Conservation (phyloP, 129 eudicot genomes). For the Flaveria sonorensis region DNA sequence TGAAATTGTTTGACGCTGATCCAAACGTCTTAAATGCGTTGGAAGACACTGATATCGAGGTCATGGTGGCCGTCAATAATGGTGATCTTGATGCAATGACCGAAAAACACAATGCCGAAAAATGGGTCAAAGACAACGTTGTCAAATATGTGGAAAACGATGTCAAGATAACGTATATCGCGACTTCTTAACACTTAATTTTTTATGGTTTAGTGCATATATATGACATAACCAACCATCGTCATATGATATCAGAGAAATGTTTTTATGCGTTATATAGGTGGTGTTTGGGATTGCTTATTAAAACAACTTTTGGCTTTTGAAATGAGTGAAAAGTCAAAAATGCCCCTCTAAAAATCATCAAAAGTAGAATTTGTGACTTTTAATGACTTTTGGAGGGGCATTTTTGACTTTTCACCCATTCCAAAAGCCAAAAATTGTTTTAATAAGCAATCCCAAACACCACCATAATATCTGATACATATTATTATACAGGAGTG, state of each 20-base stretch:
- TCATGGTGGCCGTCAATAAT: conserved; percentile 42
- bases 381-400: no score
- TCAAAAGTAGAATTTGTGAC: no score
- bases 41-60: conserved; percentile 42
- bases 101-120: conserved; percentile 21
- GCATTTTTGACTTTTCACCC: no score
- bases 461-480: no score
- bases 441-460: no score
- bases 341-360: no score
- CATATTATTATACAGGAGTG: conserved; percentile 37
- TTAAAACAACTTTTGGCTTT: no score
- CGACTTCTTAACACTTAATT: background rate
- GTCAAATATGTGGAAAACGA: conserved; percentile 31
- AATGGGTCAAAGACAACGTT: conserved; percentile 46
- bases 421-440: no score
- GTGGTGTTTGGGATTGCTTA: no score
- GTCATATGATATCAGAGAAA: background rate
- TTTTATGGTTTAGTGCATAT: background rate
- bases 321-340: no score
- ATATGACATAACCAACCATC: no score
- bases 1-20: conserved; percentile 49
- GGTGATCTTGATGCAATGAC: conserved; percentile 23
- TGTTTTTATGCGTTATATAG: no score
- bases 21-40: conserved; percentile 23
- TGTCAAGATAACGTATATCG: conserved; percentile 32